Conservation (phyloP, 2,329 filamentous ascomycete species). For the Pseudopithomyces maydicus region DNA sequence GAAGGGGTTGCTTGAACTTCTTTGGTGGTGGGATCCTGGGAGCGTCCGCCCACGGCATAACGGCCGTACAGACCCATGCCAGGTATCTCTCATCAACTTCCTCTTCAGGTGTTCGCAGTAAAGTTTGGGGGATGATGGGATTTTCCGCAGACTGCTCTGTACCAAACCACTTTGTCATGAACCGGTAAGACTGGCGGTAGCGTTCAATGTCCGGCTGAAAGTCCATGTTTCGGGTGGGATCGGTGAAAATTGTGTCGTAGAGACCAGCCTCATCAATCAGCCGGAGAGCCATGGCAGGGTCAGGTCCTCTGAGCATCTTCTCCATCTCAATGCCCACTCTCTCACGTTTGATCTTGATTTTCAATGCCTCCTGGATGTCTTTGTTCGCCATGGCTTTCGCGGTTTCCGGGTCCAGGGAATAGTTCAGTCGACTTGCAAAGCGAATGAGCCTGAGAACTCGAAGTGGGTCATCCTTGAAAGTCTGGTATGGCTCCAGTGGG, state of each 20-base stretch:
- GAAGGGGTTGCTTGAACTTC: conserved; percentile 31
- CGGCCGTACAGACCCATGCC: conserved; percentile 76
- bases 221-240: conserved; percentile 62
- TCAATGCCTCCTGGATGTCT: conserved; percentile 80
- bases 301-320: conserved; percentile 80
- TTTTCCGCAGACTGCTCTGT: conserved; percentile 23
- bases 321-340: conserved; percentile 84
- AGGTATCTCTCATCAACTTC: conserved; percentile 71
- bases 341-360: conserved; percentile 88
- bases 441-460: conserved; percentile 84
- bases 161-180: conserved; percentile 48
- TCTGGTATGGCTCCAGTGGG: conserved; percentile 84
- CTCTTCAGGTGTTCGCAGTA: conserved; percentile 69
- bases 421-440: conserved; percentile 84
- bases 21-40: conserved; percentile 56
- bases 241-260: conserved; percentile 75
- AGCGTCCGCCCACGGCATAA: conserved; percentile 73
- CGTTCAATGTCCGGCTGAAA: conserved; percentile 61
- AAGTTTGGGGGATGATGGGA: conserved; percentile 48
- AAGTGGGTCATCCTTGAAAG: conserved; percentile 92
- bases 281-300: conserved; percentile 65
- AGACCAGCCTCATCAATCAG: conserved; percentile 65
- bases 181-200: conserved; percentile 69
- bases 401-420: conserved; percentile 73
- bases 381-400: conserved; percentile 75